A percentile compares a stretch with the other conserved stretches of the same genome.
phyloP scores from a whole-genome alignment of 2,329 filamentous ascomycete species.

The Camptophora hylomeconis region DNA sequence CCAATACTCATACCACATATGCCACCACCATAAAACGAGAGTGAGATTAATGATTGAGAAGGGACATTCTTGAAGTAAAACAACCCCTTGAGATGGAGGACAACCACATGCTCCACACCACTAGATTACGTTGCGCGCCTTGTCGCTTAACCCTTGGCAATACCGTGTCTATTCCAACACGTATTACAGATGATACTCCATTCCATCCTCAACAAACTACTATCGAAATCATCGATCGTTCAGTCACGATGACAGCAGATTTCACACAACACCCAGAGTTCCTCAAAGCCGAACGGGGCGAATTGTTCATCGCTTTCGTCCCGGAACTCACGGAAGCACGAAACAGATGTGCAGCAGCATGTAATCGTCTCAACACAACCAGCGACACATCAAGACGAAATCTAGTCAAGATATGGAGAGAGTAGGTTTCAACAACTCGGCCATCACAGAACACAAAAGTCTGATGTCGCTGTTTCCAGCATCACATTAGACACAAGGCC shows the following conservation, averaged over 20 bases:
- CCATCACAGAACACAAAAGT: constrained; percentile 3
- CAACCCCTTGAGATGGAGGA: no score
- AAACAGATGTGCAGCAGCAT: constrained; percentile 48
- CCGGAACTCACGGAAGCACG: constrained; percentile 53
- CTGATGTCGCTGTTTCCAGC: constrained; percentile 26
- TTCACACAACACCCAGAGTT: no score
- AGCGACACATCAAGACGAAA: constrained; percentile 47
- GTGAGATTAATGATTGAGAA: no score
- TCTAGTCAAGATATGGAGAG: constrained; percentile 55
- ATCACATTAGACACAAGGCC: constrained; percentile 42
- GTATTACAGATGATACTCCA: background rate
- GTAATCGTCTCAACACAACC: constrained; percentile 49
- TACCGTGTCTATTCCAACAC: no score
- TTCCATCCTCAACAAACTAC: background rate
- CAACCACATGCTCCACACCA: no score
- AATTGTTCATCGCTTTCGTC: constrained; percentile 63
- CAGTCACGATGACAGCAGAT: no score
- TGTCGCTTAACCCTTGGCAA: no score
- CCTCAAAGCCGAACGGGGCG: constrained; percentile 47
- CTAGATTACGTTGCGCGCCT: no score
- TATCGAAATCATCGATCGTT: constrained; percentile 2
- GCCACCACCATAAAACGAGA: no score
- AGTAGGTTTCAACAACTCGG: constrained; percentile 39
- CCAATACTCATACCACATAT: no score
- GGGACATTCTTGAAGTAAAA: no score